phyloP scores from a whole-genome alignment of 768 basidiomycete genomes.

The Rhodotorula kratochvilovae region DNA sequence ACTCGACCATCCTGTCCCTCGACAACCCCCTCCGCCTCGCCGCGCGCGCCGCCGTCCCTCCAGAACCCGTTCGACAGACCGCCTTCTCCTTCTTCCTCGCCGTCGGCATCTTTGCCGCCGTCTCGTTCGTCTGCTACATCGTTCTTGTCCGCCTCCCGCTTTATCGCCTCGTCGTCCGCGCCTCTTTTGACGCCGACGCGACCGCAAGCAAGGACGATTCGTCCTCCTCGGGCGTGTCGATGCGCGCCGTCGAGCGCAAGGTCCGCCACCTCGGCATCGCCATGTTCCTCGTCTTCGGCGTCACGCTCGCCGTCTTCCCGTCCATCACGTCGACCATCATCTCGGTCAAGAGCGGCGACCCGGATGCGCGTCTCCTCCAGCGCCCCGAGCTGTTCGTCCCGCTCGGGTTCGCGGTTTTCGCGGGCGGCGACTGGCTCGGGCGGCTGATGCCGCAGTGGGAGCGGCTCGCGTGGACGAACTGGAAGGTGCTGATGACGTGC shows the following conservation, averaged over 20 bases:
- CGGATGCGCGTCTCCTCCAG: constrained; percentile 12
- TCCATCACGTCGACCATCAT: constrained; percentile 43
- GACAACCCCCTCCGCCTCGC: constrained; percentile 2
- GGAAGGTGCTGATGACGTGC: constrained; percentile 18
- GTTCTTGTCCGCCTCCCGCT: constrained; percentile 37
- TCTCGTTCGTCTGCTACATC: constrained; percentile 26
- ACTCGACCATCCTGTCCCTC: not conserved
- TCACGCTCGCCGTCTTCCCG: constrained; percentile 46
- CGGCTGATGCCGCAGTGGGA: constrained; percentile 37
- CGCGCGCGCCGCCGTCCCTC: not conserved
- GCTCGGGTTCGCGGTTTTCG: constrained; percentile 42
- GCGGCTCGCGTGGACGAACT: constrained; percentile 28
- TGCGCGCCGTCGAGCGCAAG: constrained; percentile 39
- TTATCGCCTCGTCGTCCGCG: constrained; percentile 37
- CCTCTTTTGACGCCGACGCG: constrained; percentile 19
- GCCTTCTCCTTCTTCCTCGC: constrained; percentile 44
- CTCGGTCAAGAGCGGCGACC: constrained; percentile 17
- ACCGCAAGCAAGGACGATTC: not conserved
- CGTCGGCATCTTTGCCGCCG: constrained; percentile 37
- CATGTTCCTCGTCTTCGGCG: constrained; percentile 46
- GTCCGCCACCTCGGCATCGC: constrained; percentile 46
- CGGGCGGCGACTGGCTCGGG: constrained; percentile 43
- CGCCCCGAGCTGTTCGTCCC: constrained; percentile 35
- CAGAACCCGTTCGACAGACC: constrained; percentile 29
- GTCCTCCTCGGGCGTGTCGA: constrained; percentile 5